phyloP scores from a whole-genome alignment of 2,329 filamentous ascomycete genomes.

The Amesomyces nigricolor region DNA sequence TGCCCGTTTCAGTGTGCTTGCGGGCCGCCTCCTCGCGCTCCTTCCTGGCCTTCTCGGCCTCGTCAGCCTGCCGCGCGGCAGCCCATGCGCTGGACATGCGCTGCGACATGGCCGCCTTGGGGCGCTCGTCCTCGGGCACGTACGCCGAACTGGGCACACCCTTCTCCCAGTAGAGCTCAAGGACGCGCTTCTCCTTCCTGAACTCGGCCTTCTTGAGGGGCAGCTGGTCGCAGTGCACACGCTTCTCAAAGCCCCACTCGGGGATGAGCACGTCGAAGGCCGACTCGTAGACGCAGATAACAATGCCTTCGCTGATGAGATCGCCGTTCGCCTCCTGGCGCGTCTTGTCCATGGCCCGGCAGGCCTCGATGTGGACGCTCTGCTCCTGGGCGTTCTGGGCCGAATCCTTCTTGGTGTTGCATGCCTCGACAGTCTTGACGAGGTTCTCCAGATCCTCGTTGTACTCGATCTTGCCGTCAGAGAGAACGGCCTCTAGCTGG shows the following conservation, averaged over 20 bases:
- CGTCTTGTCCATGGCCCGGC: slow-evolving; percentile 90
- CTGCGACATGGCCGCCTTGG: slow-evolving; percentile 70
- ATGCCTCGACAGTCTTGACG: slow-evolving; percentile 87
- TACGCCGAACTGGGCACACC: slow-evolving; percentile 94
- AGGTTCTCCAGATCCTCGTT: slow-evolving; percentile 82
- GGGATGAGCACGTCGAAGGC: slow-evolving; percentile 97
- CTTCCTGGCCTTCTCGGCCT: slow-evolving; percentile 72
- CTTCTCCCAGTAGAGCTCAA: slow-evolving; percentile 99
- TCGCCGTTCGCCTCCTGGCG: slow-evolving; percentile 82
- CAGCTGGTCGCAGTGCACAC: slow-evolving; percentile 96
- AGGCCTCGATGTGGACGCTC: slow-evolving; percentile 97
- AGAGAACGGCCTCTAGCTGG: slow-evolving; percentile 82
- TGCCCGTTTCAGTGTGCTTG: slow-evolving; percentile 90
- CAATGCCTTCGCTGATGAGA: slow-evolving; percentile 90
- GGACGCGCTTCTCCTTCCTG: slow-evolving; percentile 86
- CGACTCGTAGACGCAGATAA: slow-evolving; percentile 96
- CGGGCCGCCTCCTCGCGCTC: slow-evolving; percentile 87
- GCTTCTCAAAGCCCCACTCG: slow-evolving; percentile 98
- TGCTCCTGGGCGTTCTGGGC: slow-evolving; percentile 97
- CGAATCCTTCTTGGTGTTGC: slow-evolving; percentile 99
- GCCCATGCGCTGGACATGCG: slow-evolving; percentile 69
- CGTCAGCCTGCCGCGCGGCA: slow-evolving; percentile 74
- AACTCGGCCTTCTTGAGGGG: slow-evolving; percentile 99
- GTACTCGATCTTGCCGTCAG: slow-evolving; percentile 76
- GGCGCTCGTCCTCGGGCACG: slow-evolving; percentile 92